phyloP scores from a whole-genome alignment of 441 rosid genomes.

The Erodium trifolium region DNA sequence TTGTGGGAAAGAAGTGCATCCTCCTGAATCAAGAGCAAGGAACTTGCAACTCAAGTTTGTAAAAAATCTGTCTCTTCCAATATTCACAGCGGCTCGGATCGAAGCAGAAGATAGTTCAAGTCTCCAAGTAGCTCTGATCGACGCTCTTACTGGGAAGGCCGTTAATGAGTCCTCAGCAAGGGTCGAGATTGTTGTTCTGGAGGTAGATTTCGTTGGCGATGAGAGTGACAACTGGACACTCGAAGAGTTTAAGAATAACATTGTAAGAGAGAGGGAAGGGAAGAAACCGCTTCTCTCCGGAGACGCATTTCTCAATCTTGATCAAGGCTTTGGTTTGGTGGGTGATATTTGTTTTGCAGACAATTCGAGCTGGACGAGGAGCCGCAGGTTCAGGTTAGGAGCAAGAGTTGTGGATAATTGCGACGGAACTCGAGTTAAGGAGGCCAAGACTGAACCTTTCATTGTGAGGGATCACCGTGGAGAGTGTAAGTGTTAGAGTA shows the following conservation, averaged over 20 bases:
- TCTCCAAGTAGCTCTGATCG: conserved; percentile 59
- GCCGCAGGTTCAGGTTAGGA: conserved; percentile 91
- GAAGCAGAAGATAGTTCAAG: conserved; percentile 67
- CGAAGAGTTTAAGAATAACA: conserved; percentile 71
- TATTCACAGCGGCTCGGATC: conserved; percentile 84
- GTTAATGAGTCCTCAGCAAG: conserved; percentile 60
- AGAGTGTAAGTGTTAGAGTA: conserved; percentile 96
- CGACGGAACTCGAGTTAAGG: conserved; percentile 50
- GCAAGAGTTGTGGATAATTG: conserved; percentile 59
- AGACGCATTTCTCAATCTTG: conserved; percentile 52
- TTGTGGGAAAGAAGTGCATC: conserved; percentile 52
- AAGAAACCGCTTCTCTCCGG: conserved; percentile 86
- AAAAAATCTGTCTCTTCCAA: conserved; percentile 63
- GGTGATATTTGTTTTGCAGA: conserved; percentile 83
- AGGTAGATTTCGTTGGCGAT: conserved; percentile 79
- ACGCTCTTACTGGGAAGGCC: conserved; percentile 45
- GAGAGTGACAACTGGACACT: conserved; percentile 56
- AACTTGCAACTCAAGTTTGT: conserved; percentile 62
- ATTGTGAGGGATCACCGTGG: conserved; percentile 97
- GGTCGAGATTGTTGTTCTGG: conserved; percentile 83
- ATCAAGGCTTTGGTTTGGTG: conserved; percentile 51
- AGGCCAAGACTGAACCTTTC: conserved; percentile 78
- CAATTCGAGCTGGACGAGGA: conserved; percentile 99
- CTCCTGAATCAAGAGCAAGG: conserved; percentile 37
- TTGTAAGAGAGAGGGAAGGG: conserved; percentile 90